A percentile compares a stretch with the other conserved stretches of the same genome.
Evolutionary conservation across 1,284 basidiomycete species (phyloP).

Genomic region (Ceratobasidium sp.): DNA sequence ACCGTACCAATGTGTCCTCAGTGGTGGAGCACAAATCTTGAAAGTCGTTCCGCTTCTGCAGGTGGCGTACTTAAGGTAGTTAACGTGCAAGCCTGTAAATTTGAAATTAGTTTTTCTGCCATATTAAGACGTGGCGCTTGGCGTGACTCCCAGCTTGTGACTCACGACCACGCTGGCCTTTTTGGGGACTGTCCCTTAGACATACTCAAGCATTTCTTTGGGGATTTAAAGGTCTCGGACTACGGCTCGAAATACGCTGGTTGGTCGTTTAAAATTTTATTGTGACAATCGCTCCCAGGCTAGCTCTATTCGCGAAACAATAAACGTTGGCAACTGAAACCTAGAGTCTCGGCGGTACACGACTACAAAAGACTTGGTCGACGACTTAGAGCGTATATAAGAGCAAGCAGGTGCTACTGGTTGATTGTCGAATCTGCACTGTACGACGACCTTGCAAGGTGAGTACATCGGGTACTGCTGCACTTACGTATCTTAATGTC

Average conservation of each 20-base stretch:
- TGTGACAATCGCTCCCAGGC: neutral
- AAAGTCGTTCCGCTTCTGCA: no score
- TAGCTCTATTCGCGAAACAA: slow-evolving; percentile 5
- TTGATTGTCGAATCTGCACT: neutral
- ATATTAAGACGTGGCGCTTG: neutral
- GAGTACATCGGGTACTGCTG: neutral
- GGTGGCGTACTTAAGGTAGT: no score
- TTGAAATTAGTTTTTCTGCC: slow-evolving; percentile 21
- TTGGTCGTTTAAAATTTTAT: neutral
- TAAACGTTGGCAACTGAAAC: slow-evolving; percentile 16
- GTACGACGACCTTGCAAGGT: neutral
- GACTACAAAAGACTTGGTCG: slow-evolving; percentile 17
- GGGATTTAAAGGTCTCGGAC: neutral
- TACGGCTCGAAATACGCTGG: neutral
- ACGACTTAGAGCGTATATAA: neutral
- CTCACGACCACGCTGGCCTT: slow-evolving; percentile 6
- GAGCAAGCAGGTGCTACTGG: neutral
- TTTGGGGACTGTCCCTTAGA: neutral
- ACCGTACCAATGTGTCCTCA: no score
- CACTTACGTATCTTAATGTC: neutral
- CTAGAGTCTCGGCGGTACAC: neutral
- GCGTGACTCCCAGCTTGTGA: slow-evolving; percentile 11
- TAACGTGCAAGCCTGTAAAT: neutral
- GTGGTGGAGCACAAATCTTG: no score
- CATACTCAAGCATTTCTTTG: neutral